phyloP scores from a whole-genome alignment of 805 yeast species.

The Ogataea saltuana region DNA sequence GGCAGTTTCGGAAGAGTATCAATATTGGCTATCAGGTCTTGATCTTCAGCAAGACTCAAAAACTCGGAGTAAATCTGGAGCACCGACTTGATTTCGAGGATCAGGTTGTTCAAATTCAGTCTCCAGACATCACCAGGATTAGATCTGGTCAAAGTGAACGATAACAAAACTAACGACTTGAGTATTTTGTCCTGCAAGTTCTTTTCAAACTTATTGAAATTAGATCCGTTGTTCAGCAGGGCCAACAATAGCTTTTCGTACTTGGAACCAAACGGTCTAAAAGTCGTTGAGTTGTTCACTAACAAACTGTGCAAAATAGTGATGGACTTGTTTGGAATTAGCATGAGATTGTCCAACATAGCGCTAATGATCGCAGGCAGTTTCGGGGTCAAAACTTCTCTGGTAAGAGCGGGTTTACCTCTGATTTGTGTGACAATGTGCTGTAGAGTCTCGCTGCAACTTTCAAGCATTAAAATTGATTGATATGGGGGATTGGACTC shows the following conservation, averaged over 20 bases:
- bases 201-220: constrained; percentile 41
- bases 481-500: constrained; percentile 30
- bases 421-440: constrained; percentile 51
- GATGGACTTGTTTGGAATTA: constrained; percentile 40
- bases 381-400: constrained; percentile 82
- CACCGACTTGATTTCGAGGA: constrained; percentile 57
- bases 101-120: constrained; percentile 45
- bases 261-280: constrained; percentile 73
- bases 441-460: constrained; percentile 43
- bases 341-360: constrained; percentile 47
- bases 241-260: constrained; percentile 47
- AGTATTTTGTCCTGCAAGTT: constrained; percentile 44
- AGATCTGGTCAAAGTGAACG: constrained; percentile 55
- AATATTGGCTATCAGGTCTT: constrained; percentile 44
- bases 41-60: constrained; percentile 57
- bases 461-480: constrained; percentile 32
- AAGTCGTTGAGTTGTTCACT: constrained; percentile 68
- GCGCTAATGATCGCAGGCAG: constrained; percentile 60
- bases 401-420: constrained; percentile 79
- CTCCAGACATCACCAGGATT: constrained; percentile 50
- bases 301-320: constrained; percentile 47
- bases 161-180: constrained; percentile 52
- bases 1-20: constrained; percentile 42
- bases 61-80: constrained; percentile 58
- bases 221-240: constrained; percentile 36